phyloP scores from a whole-genome alignment of 495 filamentous ascomycete species.

The Podospora appendiculata region DNA sequence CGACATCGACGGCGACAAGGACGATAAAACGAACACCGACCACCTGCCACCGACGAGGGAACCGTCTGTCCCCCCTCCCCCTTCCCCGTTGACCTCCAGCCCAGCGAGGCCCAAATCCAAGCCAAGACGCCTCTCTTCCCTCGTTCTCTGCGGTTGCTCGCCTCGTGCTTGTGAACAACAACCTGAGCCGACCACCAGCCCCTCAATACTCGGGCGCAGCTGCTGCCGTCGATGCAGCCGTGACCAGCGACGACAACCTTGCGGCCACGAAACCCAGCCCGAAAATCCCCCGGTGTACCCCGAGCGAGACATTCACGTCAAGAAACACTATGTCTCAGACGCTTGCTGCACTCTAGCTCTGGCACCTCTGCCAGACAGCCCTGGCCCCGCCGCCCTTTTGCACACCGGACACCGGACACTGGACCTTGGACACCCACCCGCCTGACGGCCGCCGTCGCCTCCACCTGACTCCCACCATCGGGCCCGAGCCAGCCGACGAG shows the following conservation, averaged over 20 bases:
- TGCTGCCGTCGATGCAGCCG: slow-evolving; percentile 5
- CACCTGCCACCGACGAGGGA: too few relatives aligned
- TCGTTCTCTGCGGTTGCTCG: too few relatives aligned
- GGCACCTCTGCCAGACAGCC: slow-evolving; percentile 36
- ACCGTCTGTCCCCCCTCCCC: too few relatives aligned
- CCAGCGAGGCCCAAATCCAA: too few relatives aligned
- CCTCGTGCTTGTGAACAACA: too few relatives aligned
- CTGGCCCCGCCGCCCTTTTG: slow-evolving; percentile 7
- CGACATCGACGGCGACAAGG: too few relatives aligned
- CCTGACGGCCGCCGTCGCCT: not conserved
- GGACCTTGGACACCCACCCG: slow-evolving; percentile 2
- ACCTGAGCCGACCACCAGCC: too few relatives aligned
- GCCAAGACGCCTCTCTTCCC: too few relatives aligned
- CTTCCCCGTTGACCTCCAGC: too few relatives aligned
- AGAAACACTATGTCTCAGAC: slow-evolving; percentile 41
- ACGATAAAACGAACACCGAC: too few relatives aligned
- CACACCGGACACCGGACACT: not conserved
- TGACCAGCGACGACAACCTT: not conserved
- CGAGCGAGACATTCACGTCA: slow-evolving; percentile 28
- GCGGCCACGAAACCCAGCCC: not conserved
- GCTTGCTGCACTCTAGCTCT: slow-evolving; percentile 39
- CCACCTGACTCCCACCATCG: too few relatives aligned
- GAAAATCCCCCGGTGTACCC: not conserved
- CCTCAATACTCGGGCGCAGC: not conserved
- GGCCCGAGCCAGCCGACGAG: too few relatives aligned